Percentiles rank a stretch among this genome's conserved stretches.
These are phyloP conservation scores for Leptomonas seymouri DNA, from an alignment of 208 protist genomes.

Conservation along the genomic window DNA sequence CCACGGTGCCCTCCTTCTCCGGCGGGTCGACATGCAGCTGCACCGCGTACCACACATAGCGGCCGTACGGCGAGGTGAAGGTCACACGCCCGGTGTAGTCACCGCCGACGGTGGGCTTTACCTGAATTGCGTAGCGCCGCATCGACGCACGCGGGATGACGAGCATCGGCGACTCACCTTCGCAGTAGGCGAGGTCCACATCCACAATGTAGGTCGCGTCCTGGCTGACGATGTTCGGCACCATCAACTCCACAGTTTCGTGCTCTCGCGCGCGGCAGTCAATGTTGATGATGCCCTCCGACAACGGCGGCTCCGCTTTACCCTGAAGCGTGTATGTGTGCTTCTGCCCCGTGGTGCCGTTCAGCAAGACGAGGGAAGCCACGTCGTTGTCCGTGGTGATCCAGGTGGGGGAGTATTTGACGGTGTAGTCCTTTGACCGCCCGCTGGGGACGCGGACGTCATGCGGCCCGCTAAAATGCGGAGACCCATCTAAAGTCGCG, in stretches of 20 bases:
- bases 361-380: slow-evolving; percentile 84
- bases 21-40: slow-evolving; percentile 82
- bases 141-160: slow-evolving; percentile 51
- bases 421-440: slow-evolving; percentile 73
- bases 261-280: slow-evolving; percentile 84
- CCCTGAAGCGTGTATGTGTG: slow-evolving; percentile 86
- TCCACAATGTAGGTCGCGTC: slow-evolving; percentile 84
- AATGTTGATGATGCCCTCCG: slow-evolving; percentile 80
- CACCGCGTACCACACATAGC: slow-evolving; percentile 93
- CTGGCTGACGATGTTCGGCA: slow-evolving; percentile 72
- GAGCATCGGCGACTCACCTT: slow-evolving; percentile 61
- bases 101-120: slow-evolving; percentile 83
- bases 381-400: slow-evolving; percentile 56
- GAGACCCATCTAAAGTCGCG: slow-evolving; percentile 72
- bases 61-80: slow-evolving; percentile 70
- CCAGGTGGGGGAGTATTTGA: slow-evolving; percentile 90
- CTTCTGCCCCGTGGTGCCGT: slow-evolving; percentile 84
- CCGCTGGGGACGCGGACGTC: slow-evolving; percentile 83
- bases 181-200: slow-evolving; percentile 85
- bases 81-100: slow-evolving; percentile 83
- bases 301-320: slow-evolving; percentile 87
- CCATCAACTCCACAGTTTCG: slow-evolving; percentile 51
- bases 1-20: slow-evolving; percentile 85
- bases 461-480: slow-evolving; percentile 77
- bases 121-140: slow-evolving; percentile 75